Evolutionary conservation across 1,284 basidiomycete species (phyloP), one percentile per base, ranked within the genome.

Genomic region (Puccinia triticina): DNA sequence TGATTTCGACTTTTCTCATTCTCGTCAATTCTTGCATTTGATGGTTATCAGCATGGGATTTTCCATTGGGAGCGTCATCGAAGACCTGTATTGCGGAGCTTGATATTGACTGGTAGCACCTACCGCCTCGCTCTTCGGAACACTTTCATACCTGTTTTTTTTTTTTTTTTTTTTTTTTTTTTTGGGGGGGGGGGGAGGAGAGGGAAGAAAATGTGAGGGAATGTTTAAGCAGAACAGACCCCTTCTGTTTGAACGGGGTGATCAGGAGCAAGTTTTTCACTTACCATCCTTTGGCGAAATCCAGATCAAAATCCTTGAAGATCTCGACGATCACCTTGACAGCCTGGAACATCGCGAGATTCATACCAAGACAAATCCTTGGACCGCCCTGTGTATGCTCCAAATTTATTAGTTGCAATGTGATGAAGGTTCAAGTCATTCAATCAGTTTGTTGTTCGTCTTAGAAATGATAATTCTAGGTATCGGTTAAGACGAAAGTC

Each of bases 281-380:
- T 67, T 14, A 79, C 77, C 77, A 79, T 32, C 77, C 77, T 55
- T 14, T 12, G 12, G 66, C 43, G n/a, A 79, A 81, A 37, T 73
- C 59, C 0, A 82, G 37, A 32, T 82, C 81, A 67, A 67, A 82
- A 5, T 66, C 26, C 10, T 32, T 29, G 14, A 82, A 46, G 0
- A 82, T 18, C 37, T 61, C 81, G 2, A 75, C 74, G 18, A 48
- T 77, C 37, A 82, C 59, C n/a, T 74, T 37, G 21, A 82, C 66
- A 18, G 43, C 74, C 64, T 82, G 55, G 29, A 69, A 64, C 40
- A 53, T 46, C 5, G 81, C 81, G 40, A 82, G 50, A 48, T 76
- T 82, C 59, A 77, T 76, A 43, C 81, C 81, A 10, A 77, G 34
- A 67, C 81, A 82, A 40, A 69, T 23, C 29, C 81, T 34, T 59